phyloP scores from a whole-genome alignment of 2,329 filamentous ascomycete genomes.

The Clarireedia sp. region DNA sequence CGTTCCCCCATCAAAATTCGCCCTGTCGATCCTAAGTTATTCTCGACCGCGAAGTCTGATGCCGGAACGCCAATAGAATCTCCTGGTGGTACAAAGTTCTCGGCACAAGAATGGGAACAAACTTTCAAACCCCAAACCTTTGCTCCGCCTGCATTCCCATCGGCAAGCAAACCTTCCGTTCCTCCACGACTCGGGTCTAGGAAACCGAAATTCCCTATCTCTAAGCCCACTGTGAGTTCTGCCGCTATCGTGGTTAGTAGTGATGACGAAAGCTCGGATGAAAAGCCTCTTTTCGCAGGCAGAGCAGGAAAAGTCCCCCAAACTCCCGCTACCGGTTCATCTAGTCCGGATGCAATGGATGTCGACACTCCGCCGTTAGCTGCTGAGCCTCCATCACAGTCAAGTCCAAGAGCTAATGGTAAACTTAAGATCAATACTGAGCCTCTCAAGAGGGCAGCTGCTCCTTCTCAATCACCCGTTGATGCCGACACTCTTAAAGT shows the following conservation, averaged over 20 bases:
- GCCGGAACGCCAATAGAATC: conserved; percentile 20
- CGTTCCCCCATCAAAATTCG: conserved; percentile 27
- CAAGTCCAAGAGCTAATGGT: conserved; percentile 33
- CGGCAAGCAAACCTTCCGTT: conserved; percentile 4
- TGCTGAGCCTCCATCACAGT: background rate
- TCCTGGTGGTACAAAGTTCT: conserved; percentile 27
- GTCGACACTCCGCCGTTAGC: conserved; percentile 45
- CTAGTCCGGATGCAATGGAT: conserved; percentile 55
- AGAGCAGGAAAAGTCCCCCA: conserved; percentile 19
- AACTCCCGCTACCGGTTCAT: background rate
- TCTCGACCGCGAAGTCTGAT: conserved; percentile 6
- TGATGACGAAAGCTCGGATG: conserved; percentile 23
- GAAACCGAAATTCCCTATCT: conserved; percentile 16
- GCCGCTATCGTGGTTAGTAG: conserved; percentile 25
- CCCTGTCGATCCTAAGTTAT: conserved; percentile 15
- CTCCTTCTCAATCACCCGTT: conserved; percentile 16
- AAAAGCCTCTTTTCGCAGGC: conserved; percentile 25
- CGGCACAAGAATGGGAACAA: conserved; percentile 25
- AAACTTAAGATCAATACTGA: conserved; percentile 46
- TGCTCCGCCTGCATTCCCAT: conserved; percentile 20
- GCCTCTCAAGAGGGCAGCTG: conserved; percentile 40
- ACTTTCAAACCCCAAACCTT: conserved; percentile 29
- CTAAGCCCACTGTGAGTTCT: conserved; percentile 23
- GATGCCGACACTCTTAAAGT: conserved; percentile 22
- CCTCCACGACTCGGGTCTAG: conserved; percentile 13